A percentile compares a stretch with the other conserved stretches of the same genome.
Conservation (phyloP, 2,329 filamentous ascomycete species). For the Alternaria alternata region DNA sequence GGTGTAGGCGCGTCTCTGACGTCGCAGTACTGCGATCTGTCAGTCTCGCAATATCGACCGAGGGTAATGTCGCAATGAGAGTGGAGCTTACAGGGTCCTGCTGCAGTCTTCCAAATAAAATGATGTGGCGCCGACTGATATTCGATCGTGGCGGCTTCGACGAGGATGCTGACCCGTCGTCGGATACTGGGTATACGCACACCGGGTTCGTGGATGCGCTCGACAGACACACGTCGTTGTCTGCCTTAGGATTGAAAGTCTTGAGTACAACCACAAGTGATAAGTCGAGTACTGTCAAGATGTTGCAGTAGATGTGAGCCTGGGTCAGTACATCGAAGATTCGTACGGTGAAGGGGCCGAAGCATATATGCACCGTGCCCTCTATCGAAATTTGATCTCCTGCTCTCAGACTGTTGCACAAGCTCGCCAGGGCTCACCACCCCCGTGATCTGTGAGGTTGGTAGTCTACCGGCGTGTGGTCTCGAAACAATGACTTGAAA, state of each 20-base stretch:
- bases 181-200: conserved; percentile 37
- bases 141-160: conserved; percentile 46
- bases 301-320: conserved; percentile 11
- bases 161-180: conserved; percentile 40
- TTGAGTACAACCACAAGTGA: conserved; percentile 12
- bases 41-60: conserved; percentile 40
- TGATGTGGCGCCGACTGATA: conserved; percentile 44
- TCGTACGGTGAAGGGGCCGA: conserved; percentile 33
- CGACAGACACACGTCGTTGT: conserved; percentile 24
- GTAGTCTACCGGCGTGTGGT: conserved; percentile 34
- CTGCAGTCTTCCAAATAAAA: conserved; percentile 46
- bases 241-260: conserved; percentile 17
- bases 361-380: conserved; percentile 49
- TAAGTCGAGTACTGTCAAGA: conserved; percentile 7
- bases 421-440: conserved; percentile 36
- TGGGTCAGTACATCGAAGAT: conserved; percentile 16
- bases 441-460: conserved; percentile 46
- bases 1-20: conserved; percentile 35
- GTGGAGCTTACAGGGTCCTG: conserved; percentile 49
- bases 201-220: conserved; percentile 38
- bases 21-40: conserved; percentile 44
- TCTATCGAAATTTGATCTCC: conserved; percentile 37
- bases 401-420: conserved; percentile 43
- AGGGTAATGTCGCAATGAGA: conserved; percentile 39
- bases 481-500: conserved; percentile 30